These are phyloP conservation scores for Oehlia diaphana DNA, from an alignment of 192 early-diverging fungal genomes.

Conservation along the genomic window DNA sequence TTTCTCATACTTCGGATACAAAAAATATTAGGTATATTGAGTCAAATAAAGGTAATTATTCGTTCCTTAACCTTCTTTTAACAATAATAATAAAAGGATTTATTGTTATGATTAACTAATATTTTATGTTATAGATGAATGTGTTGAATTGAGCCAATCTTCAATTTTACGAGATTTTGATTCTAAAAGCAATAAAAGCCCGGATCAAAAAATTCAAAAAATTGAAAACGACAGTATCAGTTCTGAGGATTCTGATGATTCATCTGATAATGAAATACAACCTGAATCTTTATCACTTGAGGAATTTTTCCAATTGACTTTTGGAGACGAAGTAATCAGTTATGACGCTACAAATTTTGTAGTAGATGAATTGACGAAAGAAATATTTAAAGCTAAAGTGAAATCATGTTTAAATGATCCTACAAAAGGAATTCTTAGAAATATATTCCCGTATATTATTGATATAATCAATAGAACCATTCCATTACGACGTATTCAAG, in stretches of 20 bases:
- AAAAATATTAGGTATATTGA: background rate
- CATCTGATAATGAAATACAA: background rate
- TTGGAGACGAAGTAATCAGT: background rate
- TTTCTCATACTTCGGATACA: background rate
- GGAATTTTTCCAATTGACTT: background rate
- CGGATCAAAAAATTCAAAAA: too few species aligned
- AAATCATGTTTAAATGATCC: background rate
- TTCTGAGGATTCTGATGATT: background rate
- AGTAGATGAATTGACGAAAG: background rate
- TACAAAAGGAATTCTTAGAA: constrained; percentile 4
- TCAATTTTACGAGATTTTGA: background rate
- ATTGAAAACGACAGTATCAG: background rate
- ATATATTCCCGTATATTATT: constrained; percentile 1
- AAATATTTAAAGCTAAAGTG: background rate
- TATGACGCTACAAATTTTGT: constrained; percentile 9
- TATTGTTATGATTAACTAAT: too few species aligned
- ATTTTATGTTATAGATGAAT: background rate
- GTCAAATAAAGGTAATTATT: background rate
- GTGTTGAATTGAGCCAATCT: background rate
- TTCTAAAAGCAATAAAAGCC: too few species aligned
- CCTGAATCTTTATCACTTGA: background rate
- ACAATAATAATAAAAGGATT: too few species aligned
- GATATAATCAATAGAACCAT: background rate
- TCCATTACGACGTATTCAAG: background rate
- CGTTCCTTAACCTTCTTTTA: background rate